Evolutionary conservation across 768 basidiomycete species (phyloP), one percentile per base, ranked within the genome.

Genomic region (Xanthoconium stramineum): DNA sequence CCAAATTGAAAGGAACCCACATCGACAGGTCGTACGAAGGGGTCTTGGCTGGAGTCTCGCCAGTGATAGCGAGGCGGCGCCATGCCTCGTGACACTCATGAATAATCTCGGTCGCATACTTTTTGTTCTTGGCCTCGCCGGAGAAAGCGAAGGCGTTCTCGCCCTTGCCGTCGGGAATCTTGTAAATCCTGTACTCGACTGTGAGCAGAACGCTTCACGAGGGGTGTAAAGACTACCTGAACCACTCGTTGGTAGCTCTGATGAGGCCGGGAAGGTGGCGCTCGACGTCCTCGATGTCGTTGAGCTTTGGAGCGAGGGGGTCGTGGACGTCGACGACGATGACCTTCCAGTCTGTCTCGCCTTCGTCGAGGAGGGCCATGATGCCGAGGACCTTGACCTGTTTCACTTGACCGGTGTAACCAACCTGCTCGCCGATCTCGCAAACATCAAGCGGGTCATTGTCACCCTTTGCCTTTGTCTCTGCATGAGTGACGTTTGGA

Each of bases 341-440:
- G 78, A 99, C 91, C 77, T 99, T 99, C 97, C 97, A 99, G 80
- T 98, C 97, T 62, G 97, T 98, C 80, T 98, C 97, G 66, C 97
- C 97, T 73, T 98, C 97, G 71, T 99, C 97, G 63, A 98, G 87
- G 56, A 98, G 82, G 55, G 97, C 97, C 96, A 98, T 98, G 84
- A 98, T 96, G 59, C 97, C 97, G 68, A 99, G 91, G 62, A 99
- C 91, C 81, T 99, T 99, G 84, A 99, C 97, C 75, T 98, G 97
- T 80, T 98, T 99, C 74, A 99, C 84, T 74, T 98, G 95, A 55
- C 97, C 97, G 60, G 87, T 85, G 74, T 94, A 93, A 63, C 96
- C 97, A 66, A 98, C 91, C 74, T 95, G 91, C 75, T 99, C 97
- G 59, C 97, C 97, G 66, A 99, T 98, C 78, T 99, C 97, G 76